Evolutionary conservation across 768 basidiomycete genomes (phyloP), one percentile per base, ranked within the genome.

Genomic region (Panaeolus papilionaceus): DNA sequence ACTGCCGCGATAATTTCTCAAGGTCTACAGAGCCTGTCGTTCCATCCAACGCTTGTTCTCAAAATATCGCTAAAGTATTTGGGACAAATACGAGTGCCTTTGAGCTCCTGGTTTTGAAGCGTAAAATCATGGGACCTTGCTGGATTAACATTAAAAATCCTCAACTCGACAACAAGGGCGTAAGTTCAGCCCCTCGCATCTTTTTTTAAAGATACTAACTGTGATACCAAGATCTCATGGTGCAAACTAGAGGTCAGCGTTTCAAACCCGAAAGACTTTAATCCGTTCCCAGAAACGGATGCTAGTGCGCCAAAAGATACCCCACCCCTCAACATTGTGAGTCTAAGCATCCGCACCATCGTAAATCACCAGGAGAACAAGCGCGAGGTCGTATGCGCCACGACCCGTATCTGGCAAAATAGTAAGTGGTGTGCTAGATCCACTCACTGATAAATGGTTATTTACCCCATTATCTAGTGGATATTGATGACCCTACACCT

Each of bases 81-180:
- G 98, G 98, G 12, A 92, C 96, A 2, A 96, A 89, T 71, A 97
- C 96, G 5, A 94, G 82, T 64, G 92, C 97, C 0, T 99, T 99
- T 72, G 98, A 99, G 76, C 81, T 95, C 10, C 86, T 99, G 20
- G 96, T 96, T 2, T 72, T 99, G 58, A 99, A 99, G 78, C 89
- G 96, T 38, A 98, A 96, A 80, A 98, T 99, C 66, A 98, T 98
- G 96, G 98, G 98, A 0, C 96, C 98, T 0, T 99, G 98, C 75
- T 99, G 98, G 98, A 82, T 99, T 54, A 85, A 91, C 66, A 86
- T 99, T 69, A 91, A 92, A 79, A 86, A 91, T 58, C 91, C 92
- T 1, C 79, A 84, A 26, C 80, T 96, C 18, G 93, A 92, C 62
- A 80, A 89, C 71, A 91, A 93, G 78, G 93, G 92, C 1, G 96